Evolutionary conservation across 441 rosid genomes (phyloP), one percentile per base, ranked within the genome.

Genomic region (Populus hybrid): DNA sequence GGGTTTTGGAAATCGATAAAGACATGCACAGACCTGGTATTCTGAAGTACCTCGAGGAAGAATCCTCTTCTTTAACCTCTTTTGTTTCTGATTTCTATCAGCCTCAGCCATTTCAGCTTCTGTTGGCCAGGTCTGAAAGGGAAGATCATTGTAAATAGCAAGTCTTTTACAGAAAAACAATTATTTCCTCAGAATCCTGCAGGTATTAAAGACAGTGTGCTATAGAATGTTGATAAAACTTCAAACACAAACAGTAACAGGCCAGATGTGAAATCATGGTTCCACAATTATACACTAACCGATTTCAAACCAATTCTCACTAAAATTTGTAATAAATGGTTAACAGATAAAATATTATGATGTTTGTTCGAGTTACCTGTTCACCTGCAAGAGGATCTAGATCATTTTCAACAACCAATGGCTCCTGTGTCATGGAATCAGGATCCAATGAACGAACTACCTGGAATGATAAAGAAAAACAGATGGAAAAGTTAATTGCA

Each of bases 51-150:
- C 98, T 77, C 79, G 89, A 57, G 98, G 99, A 73, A 95, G 84
- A 67, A 42, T 79, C 82, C 87, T 92, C 86, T 89, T 91, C 82
- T 83, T 93, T 40, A 72, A 50, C 83, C 71, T 88, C 81, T 81
- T 89, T 26, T 87, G 87, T 83, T 89, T 87, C 80, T 83, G 91
- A 76, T 83, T 83, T 83, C 73, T 84, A 71, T 89, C 94, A 59
- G 97, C 98, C 85, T 94, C 95, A 28, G 89, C 94, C 95, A 94
- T 91, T 83, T 95, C 99, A 76, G 87, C 97, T 82, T 92, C 92
- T 11, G 98, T 94, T 80, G 99, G 99, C 97, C 98, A 95, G 42
- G 97, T 95, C 99, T 95, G 84, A 76, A 75, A 78, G 83, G 50
- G 76, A 72, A 80, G 19, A 80, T 66, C 42, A 36, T 53, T 7